Percentiles rank a stretch among this genome's conserved stretches.
phyloP scores from a whole-genome alignment of 2,329 filamentous ascomycete species.

The Ploettnerulaceae sp. region DNA sequence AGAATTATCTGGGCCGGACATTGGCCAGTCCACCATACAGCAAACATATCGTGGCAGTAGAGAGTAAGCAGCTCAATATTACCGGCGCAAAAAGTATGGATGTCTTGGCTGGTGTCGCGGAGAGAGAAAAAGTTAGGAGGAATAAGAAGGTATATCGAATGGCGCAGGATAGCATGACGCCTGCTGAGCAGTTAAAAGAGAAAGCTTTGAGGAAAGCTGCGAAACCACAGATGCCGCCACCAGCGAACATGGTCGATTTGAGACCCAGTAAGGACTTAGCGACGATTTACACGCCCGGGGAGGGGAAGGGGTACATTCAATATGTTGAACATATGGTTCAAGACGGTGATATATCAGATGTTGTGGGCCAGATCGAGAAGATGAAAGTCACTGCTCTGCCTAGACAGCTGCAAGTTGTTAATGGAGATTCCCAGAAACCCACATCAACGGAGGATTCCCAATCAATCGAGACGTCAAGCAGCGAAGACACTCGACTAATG shows the following conservation, averaged over 20 bases:
- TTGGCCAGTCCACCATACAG: slow-evolving; percentile 83
- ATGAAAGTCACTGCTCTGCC: slow-evolving; percentile 30
- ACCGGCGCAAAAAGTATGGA: slow-evolving; percentile 80
- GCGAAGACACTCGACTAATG: slow-evolving; percentile 55
- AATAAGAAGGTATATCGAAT: slow-evolving; percentile 75
- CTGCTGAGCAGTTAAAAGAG: slow-evolving; percentile 40
- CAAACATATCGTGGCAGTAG: slow-evolving; percentile 82
- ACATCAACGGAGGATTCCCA: slow-evolving; percentile 11
- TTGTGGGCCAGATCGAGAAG: slow-evolving; percentile 58
- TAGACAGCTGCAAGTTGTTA: slow-evolving; percentile 15
- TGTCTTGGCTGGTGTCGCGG: slow-evolving; percentile 69
- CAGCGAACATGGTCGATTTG: slow-evolving; percentile 39
- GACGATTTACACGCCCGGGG: slow-evolving; percentile 49
- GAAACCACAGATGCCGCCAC: slow-evolving; percentile 31
- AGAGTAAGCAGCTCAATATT: slow-evolving; percentile 83
- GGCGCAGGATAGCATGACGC: slow-evolving; percentile 32
- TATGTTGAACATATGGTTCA: slow-evolving; percentile 73
- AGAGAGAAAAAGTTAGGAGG: slow-evolving; percentile 66
- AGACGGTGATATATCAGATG: slow-evolving; percentile 64
- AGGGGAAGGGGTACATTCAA: slow-evolving; percentile 66
- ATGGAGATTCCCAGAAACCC: slow-evolving; percentile 21
- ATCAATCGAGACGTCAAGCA: slow-evolving; percentile 12
- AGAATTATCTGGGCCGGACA: slow-evolving; percentile 90
- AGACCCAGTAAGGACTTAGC: slow-evolving; percentile 47
- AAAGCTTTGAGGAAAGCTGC: slow-evolving; percentile 37